Conservation (phyloP, 176 grass and related monocot genomes). For the Poa pratensis region DNA sequence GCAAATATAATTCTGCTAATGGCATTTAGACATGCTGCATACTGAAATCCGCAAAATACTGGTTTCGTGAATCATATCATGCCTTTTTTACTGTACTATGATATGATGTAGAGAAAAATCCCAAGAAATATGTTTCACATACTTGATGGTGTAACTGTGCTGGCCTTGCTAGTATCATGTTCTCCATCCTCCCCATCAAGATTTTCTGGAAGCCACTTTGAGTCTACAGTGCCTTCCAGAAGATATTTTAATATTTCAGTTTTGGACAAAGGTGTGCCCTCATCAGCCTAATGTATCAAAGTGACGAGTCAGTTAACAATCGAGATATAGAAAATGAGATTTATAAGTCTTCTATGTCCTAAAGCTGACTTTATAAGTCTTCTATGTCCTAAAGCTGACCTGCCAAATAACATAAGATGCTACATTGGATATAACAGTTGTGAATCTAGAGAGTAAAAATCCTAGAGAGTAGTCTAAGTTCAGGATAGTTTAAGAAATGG, state of each 20-base stretch:
- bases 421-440: background rate
- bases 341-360: no score
- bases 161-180: constrained; percentile 25
- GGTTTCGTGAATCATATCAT: background rate
- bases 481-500: constrained; percentile 2
- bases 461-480: constrained; percentile 7
- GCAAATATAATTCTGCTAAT: background rate
- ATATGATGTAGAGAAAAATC: constrained; percentile 24
- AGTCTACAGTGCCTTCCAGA: constrained; percentile 70
- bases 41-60: background rate
- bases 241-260: constrained; percentile 65
- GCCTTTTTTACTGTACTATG: background rate
- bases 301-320: constrained; percentile 12
- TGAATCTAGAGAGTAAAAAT: background rate
- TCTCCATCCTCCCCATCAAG: constrained; percentile 62
- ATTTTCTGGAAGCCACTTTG: constrained; percentile 46
- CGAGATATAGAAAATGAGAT: background rate
- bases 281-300: constrained; percentile 51
- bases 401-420: background rate
- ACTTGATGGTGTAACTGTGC: constrained; percentile 50
- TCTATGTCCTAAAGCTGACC: background rate
- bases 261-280: constrained; percentile 52
- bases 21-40: background rate
- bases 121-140: constrained; percentile 29
- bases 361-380: no score